A percentile compares a stretch with the other conserved stretches of the same genome.
Evolutionary conservation across 2,329 filamentous ascomycete genomes (phyloP).

Genomic region (Coniochaeta pulveracea): DNA sequence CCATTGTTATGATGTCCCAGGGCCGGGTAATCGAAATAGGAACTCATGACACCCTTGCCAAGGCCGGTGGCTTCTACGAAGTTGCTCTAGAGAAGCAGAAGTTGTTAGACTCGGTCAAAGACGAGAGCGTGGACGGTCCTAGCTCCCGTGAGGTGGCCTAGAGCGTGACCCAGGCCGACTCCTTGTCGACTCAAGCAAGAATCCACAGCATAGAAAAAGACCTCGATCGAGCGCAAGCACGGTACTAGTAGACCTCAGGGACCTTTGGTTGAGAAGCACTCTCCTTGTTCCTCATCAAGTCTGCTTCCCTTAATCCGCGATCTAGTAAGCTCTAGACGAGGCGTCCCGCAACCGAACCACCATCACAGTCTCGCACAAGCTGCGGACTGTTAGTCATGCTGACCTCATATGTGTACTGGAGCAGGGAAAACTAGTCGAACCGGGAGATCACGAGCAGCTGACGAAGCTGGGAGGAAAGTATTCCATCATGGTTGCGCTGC

Average conservation of each 20-base stretch:
- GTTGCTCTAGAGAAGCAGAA: slow-evolving; percentile 26
- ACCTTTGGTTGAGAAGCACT: no score
- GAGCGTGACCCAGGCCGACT: no score
- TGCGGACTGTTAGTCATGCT: slow-evolving; percentile 62
- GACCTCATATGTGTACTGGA: slow-evolving; percentile 66
- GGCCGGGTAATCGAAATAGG: slow-evolving; percentile 45
- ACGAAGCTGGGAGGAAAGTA: neutral
- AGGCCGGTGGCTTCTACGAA: slow-evolving; percentile 30
- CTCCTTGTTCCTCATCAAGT: no score
- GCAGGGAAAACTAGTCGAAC: slow-evolving; percentile 55
- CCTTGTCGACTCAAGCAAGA: no score
- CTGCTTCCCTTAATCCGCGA: no score
- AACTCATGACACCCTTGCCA: slow-evolving; percentile 40
- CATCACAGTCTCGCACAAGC: slow-evolving; percentile 55
- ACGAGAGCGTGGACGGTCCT: no score
- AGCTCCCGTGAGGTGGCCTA: no score
- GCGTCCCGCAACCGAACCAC: slow-evolving; percentile 47
- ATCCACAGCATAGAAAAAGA: no score
- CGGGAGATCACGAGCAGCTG: slow-evolving; percentile 61
- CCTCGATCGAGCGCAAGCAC: no score
- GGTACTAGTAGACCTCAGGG: no score
- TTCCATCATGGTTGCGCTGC: neutral
- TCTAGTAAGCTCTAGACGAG: slow-evolving; percentile 42
- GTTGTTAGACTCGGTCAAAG: neutral
- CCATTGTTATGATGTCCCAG: slow-evolving; percentile 44